phyloP scores from a whole-genome alignment of 495 filamentous ascomycete genomes.

The Parathielavia hyrcaniae region DNA sequence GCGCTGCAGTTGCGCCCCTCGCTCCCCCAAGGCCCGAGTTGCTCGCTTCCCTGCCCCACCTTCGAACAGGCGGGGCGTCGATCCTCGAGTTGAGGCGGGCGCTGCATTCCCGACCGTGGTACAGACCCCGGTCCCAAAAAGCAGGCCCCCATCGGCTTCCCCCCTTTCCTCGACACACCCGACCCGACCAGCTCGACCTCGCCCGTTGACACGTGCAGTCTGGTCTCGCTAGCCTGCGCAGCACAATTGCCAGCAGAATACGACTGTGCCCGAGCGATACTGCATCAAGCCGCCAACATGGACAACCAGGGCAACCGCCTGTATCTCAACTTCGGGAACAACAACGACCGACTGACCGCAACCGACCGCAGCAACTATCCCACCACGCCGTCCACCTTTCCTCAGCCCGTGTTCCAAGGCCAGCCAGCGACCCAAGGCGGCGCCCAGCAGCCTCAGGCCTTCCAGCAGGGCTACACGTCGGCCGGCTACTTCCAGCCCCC shows the following conservation, averaged over 20 bases:
- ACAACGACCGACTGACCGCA: slow-evolving; percentile 58
- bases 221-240: not conserved
- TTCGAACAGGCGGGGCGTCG: slow-evolving; percentile 7
- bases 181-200: slow-evolving; percentile 10
- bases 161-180: slow-evolving; percentile 17
- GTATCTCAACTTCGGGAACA: slow-evolving; percentile 65
- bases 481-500: slow-evolving; percentile 30
- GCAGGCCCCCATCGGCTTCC: slow-evolving; percentile 17
- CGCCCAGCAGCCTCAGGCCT: slow-evolving; percentile 38
- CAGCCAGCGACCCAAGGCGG: slow-evolving; percentile 22
- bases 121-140: slow-evolving; percentile 21
- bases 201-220: slow-evolving; percentile 11
- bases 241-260: not conserved
- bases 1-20: not conserved
- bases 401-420: slow-evolving; percentile 67
- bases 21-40: too few species aligned
- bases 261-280: slow-evolving; percentile 7
- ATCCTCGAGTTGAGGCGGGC: not conserved
- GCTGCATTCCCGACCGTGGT: not conserved
- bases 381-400: slow-evolving; percentile 93
- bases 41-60: slow-evolving; percentile 7
- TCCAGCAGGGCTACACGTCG: slow-evolving; percentile 34
- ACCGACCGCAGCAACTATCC: slow-evolving; percentile 76
- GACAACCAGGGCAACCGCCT: slow-evolving; percentile 56
- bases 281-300: slow-evolving; percentile 33